A percentile compares a stretch with the other conserved stretches of the same genome.
phyloP scores from a whole-genome alignment of 352 stramenopile species.

The Globisporangium takayamanum region DNA sequence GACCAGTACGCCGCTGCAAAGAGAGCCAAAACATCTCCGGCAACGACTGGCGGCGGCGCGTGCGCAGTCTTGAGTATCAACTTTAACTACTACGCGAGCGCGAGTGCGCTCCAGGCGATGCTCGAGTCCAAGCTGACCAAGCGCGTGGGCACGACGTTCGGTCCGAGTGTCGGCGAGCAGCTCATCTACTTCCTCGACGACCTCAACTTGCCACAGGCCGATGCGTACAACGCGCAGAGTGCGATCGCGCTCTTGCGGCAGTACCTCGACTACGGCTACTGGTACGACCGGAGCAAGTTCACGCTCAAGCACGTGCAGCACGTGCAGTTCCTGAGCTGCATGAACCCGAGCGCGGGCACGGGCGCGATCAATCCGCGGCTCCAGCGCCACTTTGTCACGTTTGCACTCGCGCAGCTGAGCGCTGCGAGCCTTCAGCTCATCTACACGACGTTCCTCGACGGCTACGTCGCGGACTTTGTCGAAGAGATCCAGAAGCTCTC shows the following conservation, averaged over 20 bases:
- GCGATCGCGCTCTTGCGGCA: slow-evolving; percentile 92
- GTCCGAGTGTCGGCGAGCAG: slow-evolving; percentile 67
- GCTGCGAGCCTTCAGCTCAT: slow-evolving; percentile 88
- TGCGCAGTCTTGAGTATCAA: slow-evolving; percentile 66
- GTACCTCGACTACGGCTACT: slow-evolving; percentile 93
- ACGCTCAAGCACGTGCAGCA: slow-evolving; percentile 90
- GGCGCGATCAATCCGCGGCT: slow-evolving; percentile 92
- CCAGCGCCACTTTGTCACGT: slow-evolving; percentile 94
- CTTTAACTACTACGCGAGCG: slow-evolving; percentile 84
- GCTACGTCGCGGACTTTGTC: slow-evolving; percentile 91
- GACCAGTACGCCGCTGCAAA: slow-evolving; percentile 28
- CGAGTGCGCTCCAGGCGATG: slow-evolving; percentile 60
- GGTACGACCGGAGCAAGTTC: slow-evolving; percentile 93
- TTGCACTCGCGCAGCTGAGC: slow-evolving; percentile 88
- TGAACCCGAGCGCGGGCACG: slow-evolving; percentile 93
- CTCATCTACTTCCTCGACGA: slow-evolving; percentile 96
- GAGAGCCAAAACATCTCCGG: background rate
- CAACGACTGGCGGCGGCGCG: slow-evolving; percentile 18
- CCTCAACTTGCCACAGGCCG: slow-evolving; percentile 92
- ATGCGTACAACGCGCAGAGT: slow-evolving; percentile 93
- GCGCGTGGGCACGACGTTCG: slow-evolving; percentile 81
- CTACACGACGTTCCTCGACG: slow-evolving; percentile 94
- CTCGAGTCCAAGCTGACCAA: slow-evolving; percentile 89
- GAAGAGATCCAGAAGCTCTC: slow-evolving; percentile 89
- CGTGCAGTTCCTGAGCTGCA: slow-evolving; percentile 93